Conservation (phyloP, 805 yeast genomes). For the Wickerhamiella slavikovae region DNA sequence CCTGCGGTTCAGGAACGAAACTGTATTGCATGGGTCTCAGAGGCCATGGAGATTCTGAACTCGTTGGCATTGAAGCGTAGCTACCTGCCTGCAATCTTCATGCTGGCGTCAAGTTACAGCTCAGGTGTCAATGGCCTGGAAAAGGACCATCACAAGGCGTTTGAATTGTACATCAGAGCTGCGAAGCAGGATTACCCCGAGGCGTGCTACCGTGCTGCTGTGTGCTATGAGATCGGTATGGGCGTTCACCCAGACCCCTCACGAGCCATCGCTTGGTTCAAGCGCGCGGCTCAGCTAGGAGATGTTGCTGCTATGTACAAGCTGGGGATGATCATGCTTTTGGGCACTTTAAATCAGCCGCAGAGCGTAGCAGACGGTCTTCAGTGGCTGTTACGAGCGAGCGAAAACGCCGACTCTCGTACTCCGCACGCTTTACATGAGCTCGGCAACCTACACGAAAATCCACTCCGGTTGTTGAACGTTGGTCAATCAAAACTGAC, state of each 20-base stretch:
- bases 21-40: constrained; percentile 32
- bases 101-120: constrained; percentile 39
- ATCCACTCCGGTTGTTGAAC: not conserved
- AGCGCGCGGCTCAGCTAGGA: constrained; percentile 39
- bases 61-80: constrained; percentile 26
- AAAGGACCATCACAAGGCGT: constrained; percentile 39
- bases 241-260: constrained; percentile 25
- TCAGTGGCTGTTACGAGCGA: constrained; percentile 32
- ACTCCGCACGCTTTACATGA: constrained; percentile 40
- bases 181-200: constrained; percentile 36
- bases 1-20: constrained; percentile 28
- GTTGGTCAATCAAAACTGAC: constrained; percentile 5
- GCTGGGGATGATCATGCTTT: constrained; percentile 41
- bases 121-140: constrained; percentile 29
- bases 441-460: constrained; percentile 30
- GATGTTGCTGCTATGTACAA: constrained; percentile 53
- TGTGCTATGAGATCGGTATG: constrained; percentile 47
- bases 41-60: constrained; percentile 39
- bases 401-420: constrained; percentile 22
- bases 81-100: constrained; percentile 35
- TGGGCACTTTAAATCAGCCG: constrained; percentile 25
- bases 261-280: constrained; percentile 35
- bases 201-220: constrained; percentile 50
- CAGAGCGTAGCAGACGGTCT: constrained; percentile 25
- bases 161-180: constrained; percentile 36